phyloP scores from a whole-genome alignment of 2,329 filamentous ascomycete genomes.

The Dactylellina cionopaga region DNA sequence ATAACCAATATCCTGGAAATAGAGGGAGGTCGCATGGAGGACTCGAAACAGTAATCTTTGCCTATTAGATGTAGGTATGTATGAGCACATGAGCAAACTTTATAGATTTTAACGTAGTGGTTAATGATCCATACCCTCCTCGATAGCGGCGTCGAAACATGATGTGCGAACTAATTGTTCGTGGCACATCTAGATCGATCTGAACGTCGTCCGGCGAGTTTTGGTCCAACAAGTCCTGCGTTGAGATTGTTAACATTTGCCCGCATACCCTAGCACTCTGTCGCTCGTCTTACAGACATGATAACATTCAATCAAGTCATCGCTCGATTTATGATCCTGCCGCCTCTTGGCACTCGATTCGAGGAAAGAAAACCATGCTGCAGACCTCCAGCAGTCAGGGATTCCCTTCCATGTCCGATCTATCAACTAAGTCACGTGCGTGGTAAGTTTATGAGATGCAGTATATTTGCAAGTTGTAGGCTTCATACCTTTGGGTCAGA shows the following conservation, averaged over 20 bases:
- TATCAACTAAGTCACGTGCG: constrained; percentile 69
- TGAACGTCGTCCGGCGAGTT: constrained; percentile 91
- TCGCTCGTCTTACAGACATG: constrained; percentile 54
- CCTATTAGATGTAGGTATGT: no score
- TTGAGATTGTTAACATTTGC: constrained; percentile 61
- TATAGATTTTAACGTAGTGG: no score
- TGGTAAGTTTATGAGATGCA: neutral
- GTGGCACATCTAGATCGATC: constrained; percentile 95
- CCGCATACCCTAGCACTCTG: neutral
- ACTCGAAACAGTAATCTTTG: constrained; percentile 89
- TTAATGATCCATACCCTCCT: constrained; percentile 72
- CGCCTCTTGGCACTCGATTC: constrained; percentile 76
- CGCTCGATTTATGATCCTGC: constrained; percentile 72
- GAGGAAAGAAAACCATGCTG: constrained; percentile 95
- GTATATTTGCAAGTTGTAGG: neutral
- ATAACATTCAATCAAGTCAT: constrained; percentile 71
- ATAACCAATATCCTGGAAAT: constrained; percentile 90
- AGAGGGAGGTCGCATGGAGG: constrained; percentile 87
- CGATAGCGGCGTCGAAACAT: constrained; percentile 95
- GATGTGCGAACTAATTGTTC: constrained; percentile 93
- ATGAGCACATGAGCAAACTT: no score
- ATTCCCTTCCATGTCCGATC: constrained; percentile 98
- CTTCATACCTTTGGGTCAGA: constrained; percentile 68
- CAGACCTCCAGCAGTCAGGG: constrained; percentile 90
- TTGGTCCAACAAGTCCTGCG: constrained; percentile 76